Evolutionary conservation across 768 basidiomycete genomes (phyloP), one percentile per base, ranked within the genome.

Genomic region (Hygrocybe coccinea): DNA sequence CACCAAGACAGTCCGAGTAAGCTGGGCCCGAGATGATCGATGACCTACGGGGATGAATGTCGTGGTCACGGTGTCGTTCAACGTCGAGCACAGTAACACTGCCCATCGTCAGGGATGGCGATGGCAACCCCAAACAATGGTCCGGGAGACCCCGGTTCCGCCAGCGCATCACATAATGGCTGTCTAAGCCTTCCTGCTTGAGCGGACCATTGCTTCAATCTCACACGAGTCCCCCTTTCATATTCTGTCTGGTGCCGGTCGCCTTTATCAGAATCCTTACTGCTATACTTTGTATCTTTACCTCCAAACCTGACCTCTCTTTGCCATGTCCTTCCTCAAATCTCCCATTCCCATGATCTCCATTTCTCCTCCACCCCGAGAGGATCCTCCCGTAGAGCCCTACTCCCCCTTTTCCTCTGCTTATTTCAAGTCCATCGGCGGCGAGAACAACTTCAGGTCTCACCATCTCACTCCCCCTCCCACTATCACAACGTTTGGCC

Each of bases 331-430:
- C 69, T 59, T 56, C 54, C 57, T 68, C 56, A 65, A 70, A 61
- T 67, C 74, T 53, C 71, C 77, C 55, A 70, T 88, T 62, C 87
- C 88, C 60, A 74, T 79, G 59, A 90, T 91, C 61, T 79, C 76
- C 61, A 81, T 91, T 64, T 89, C 85, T 19, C 81, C 76, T 34
- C 81, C 87, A 47, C 81, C 84, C 2, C 80, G 80, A n/a, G 74
- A 79, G 60, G 77, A 79, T 49, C 67, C 71, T 41, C 52, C 64
- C 33, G 60, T 70, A 33, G 83, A 87, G 65, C 82, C 84, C 2
- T 82, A 75, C 66, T 87, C 86, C 53, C 85, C 86, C 8, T 85
- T 86, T 61, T 66, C 74, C n/a, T 65, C 66, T 65, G 22, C 61
- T 65, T 33, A 60, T 63, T 56, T 66, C 58, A 57, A 67, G 56